phyloP scores from a whole-genome alignment of 169 alveolate species.

The Cryptosporidium sp. region DNA sequence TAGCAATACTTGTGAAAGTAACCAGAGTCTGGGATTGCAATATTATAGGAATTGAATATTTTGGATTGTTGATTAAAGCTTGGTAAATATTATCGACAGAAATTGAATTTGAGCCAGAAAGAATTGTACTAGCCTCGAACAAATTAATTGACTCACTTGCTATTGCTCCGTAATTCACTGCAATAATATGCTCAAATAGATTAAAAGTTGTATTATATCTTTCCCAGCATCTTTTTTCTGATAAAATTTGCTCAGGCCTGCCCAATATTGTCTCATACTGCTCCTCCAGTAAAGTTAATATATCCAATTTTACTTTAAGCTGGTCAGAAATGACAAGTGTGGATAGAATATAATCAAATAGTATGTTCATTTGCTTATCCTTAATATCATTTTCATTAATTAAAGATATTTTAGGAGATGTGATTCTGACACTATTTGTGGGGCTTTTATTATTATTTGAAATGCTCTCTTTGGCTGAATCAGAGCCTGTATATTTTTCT shows the following conservation, averaged over 20 bases:
- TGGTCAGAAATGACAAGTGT: conserved; percentile 37
- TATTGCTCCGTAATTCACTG: conserved; percentile 8
- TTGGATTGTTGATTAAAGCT: neutral
- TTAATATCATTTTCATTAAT: neutral
- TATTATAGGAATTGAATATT: conserved; percentile 5
- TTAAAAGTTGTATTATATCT: conserved; percentile 41
- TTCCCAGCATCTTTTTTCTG: conserved; percentile 42
- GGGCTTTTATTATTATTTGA: neutral
- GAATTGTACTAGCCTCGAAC: conserved; percentile 66
- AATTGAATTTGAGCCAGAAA: conserved; percentile 41
- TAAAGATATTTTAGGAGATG: neutral
- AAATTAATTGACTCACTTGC: conserved; percentile 43
- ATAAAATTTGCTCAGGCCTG: neutral
- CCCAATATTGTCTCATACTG: conserved; percentile 48
- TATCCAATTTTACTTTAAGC: conserved; percentile 23
- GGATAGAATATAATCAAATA: conserved; percentile 61
- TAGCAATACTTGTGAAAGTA: conserved; percentile 45
- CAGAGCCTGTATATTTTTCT: neutral
- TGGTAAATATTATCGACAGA: conserved; percentile 26
- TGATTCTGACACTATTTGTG: neutral
- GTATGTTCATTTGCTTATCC: neutral
- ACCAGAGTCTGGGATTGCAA: conserved; percentile 52
- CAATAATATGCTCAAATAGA: conserved; percentile 34
- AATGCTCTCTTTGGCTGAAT: neutral
- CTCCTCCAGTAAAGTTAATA: conserved; percentile 58